Percentiles rank a stretch among this genome's conserved stretches.
These are phyloP conservation scores for Metschnikowia lunata DNA, from an alignment of 805 yeast species.

Conservation along the genomic window DNA sequence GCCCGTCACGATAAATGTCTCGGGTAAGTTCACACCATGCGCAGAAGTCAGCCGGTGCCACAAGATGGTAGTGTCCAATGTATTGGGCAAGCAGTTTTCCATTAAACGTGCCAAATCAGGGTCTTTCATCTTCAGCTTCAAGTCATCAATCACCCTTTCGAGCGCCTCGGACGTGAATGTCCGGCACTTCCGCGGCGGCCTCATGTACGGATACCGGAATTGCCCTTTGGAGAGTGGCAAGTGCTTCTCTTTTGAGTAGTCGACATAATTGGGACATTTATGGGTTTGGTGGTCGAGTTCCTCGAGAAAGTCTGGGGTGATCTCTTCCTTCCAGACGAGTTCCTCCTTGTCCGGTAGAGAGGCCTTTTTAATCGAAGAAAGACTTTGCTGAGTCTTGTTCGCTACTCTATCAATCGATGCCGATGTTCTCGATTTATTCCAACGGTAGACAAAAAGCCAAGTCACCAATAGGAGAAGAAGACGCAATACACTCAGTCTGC, in stretches of 20 bases:
- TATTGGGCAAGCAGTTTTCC: slow-evolving; percentile 83
- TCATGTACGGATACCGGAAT: slow-evolving; percentile 59
- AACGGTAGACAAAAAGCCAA: too few relatives aligned
- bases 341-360: too few relatives aligned
- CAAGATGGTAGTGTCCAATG: slow-evolving; percentile 79
- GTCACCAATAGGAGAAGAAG: too few relatives aligned
- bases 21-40: slow-evolving; percentile 27
- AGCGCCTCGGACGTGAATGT: slow-evolving; percentile 63
- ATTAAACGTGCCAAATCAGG: slow-evolving; percentile 68
- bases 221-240: slow-evolving; percentile 57
- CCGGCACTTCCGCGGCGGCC: slow-evolving; percentile 70
- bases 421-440: too few relatives aligned
- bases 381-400: too few relatives aligned
- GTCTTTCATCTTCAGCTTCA: slow-evolving; percentile 47
- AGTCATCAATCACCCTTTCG: slow-evolving; percentile 53
- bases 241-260: slow-evolving; percentile 53
- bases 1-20: slow-evolving; percentile 82
- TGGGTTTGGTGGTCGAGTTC: slow-evolving; percentile 17
- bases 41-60: slow-evolving; percentile 47
- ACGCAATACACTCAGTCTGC: too few relatives aligned
- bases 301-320: slow-evolving; percentile 15
- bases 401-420: too few relatives aligned
- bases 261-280: slow-evolving; percentile 58
- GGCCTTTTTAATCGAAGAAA: too few relatives aligned
- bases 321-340: slow-evolving; percentile 3